Conservation (phyloP, 495 filamentous ascomycete species). For the Pseudoneurospora amorphoporcata region DNA sequence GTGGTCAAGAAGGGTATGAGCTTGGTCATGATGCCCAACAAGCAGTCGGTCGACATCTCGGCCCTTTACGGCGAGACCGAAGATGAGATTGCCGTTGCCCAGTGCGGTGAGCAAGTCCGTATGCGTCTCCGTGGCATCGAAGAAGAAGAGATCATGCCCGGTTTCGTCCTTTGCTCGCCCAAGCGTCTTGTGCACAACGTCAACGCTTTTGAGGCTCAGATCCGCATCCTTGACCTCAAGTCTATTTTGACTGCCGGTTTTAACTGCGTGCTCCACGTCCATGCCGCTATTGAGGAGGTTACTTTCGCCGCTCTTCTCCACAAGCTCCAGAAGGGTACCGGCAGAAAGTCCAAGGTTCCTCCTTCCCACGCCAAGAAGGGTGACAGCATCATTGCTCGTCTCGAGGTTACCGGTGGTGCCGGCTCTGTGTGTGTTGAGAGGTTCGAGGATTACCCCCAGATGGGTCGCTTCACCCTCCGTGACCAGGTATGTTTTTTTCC, state of each 20-base stretch:
- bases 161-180: conserved; percentile 89
- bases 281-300: conserved; percentile 91
- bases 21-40: conserved; percentile 91
- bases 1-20: conserved; percentile 68
- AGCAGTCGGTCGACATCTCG: conserved; percentile 63
- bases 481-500: conserved; percentile 56
- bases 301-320: conserved; percentile 80
- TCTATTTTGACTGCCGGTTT: conserved; percentile 69
- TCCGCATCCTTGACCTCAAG: conserved; percentile 90
- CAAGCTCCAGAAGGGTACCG: conserved; percentile 94
- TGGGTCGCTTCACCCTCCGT: conserved; percentile 89
- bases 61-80: conserved; percentile 93
- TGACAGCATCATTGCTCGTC: conserved; percentile 82
- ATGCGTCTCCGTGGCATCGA: conserved; percentile 86
- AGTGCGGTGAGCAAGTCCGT: conserved; percentile 91
- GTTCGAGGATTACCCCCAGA: conserved; percentile 88
- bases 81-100: conserved; percentile 70
- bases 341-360: conserved; percentile 80
- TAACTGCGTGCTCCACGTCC: conserved; percentile 86
- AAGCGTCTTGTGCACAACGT: conserved; percentile 91
- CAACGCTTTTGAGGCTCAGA: conserved; percentile 85
- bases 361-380: conserved; percentile 89
- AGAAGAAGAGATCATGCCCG: conserved; percentile 92
- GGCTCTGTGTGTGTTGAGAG: conserved; percentile 83
- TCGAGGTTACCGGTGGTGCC: conserved; percentile 76